phyloP scores from a whole-genome alignment of 108 stramenopile genomes.

The Discostella pseudostelligera region DNA sequence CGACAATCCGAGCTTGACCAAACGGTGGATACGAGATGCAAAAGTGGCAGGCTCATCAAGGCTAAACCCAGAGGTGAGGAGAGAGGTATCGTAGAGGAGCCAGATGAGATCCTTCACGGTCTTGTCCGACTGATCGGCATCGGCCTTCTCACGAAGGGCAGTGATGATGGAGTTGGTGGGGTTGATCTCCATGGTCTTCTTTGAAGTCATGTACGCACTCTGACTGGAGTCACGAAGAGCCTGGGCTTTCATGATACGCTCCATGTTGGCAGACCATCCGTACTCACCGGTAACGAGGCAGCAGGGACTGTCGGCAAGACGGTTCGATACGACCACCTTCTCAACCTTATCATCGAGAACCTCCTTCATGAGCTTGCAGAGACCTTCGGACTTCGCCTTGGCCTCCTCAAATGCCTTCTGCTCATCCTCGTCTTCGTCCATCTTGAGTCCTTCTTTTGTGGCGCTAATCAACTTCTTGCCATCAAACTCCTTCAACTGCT shows the following conservation, averaged over 20 bases:
- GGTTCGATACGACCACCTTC: slow-evolving; percentile 99
- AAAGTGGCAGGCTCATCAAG: slow-evolving; percentile 99
- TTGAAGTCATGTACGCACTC: slow-evolving; percentile 98
- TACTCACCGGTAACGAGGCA: slow-evolving; percentile 99
- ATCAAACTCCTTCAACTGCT: slow-evolving; percentile 99
- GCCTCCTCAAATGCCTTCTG: slow-evolving; percentile 98
- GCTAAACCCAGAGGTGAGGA: slow-evolving; percentile 98
- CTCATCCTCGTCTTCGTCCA: slow-evolving; percentile 96
- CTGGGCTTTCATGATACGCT: slow-evolving; percentile 99
- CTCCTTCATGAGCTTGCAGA: slow-evolving; percentile 99
- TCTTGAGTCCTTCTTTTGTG: slow-evolving; percentile 98
- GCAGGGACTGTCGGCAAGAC: slow-evolving; percentile 99
- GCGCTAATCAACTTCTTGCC: slow-evolving; percentile 99
- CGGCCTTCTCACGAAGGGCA: slow-evolving; percentile 98
- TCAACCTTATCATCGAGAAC: slow-evolving; percentile 99
- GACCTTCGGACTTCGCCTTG: slow-evolving; percentile 95
- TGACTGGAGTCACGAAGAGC: slow-evolving; percentile 98
- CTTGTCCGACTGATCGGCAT: slow-evolving; percentile 98
- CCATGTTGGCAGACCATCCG: slow-evolving; percentile 99
- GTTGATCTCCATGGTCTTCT: slow-evolving; percentile 99
- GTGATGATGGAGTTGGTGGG: slow-evolving; percentile 97
- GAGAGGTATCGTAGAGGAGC: slow-evolving; percentile 98
- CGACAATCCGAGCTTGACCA: slow-evolving; percentile 98
- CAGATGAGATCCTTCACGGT: slow-evolving; percentile 99
- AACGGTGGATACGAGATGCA: slow-evolving; percentile 98